These are phyloP conservation scores for Clonostachys solani DNA, from an alignment of 2,329 filamentous ascomycete genomes.

Conservation along the genomic window DNA sequence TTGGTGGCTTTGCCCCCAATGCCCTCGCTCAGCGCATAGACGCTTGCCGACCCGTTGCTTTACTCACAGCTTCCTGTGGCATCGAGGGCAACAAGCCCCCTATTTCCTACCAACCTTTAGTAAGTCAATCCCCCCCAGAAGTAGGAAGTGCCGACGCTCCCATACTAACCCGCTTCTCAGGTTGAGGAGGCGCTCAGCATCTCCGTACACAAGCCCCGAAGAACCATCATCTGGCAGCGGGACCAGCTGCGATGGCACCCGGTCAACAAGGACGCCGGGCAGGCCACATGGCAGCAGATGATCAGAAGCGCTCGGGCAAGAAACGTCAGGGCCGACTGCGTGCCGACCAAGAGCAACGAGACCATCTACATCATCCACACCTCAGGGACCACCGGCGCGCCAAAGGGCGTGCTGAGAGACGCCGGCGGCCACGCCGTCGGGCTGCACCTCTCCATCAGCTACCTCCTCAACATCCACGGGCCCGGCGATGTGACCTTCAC, in stretches of 20 bases:
- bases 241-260: slow-evolving; percentile 71
- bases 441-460: slow-evolving; percentile 74
- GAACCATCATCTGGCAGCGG: slow-evolving; percentile 80
- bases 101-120: slow-evolving; percentile 70
- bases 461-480: slow-evolving; percentile 77
- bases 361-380: slow-evolving; percentile 90
- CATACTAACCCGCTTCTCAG: too few species aligned
- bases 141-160: too few species aligned
- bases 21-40: slow-evolving; percentile 88
- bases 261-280: slow-evolving; percentile 60
- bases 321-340: slow-evolving; percentile 66
- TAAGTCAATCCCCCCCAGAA: slow-evolving; percentile 23
- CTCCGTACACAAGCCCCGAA: slow-evolving; percentile 66
- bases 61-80: slow-evolving; percentile 88
- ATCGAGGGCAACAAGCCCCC: slow-evolving; percentile 84
- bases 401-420: slow-evolving; percentile 80
- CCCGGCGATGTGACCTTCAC: slow-evolving; percentile 74
- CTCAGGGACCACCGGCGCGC: slow-evolving; percentile 74
- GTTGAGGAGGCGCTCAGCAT: slow-evolving; percentile 61
- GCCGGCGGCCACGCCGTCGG: slow-evolving; percentile 86
- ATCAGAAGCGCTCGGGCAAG: slow-evolving; percentile 66
- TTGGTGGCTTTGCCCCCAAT: slow-evolving; percentile 81
- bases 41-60: slow-evolving; percentile 66
- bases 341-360: slow-evolving; percentile 74
- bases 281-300: slow-evolving; percentile 76